Conservation (phyloP, 257 asterid genomes). For the Cynanchum wilfordii region DNA sequence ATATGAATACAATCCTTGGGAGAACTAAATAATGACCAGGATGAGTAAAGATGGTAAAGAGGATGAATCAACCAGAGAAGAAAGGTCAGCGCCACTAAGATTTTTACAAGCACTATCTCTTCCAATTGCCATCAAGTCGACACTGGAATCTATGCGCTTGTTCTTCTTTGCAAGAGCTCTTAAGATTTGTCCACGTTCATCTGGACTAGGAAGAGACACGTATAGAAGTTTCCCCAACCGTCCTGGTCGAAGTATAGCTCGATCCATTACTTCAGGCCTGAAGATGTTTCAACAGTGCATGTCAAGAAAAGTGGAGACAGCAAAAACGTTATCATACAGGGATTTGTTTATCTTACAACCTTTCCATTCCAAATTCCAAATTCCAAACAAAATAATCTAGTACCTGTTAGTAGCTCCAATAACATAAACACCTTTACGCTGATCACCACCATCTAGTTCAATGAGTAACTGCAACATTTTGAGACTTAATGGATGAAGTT, state of each 20-base stretch:
- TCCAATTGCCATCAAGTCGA: conserved; percentile 70
- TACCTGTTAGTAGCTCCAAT: conserved; percentile 96
- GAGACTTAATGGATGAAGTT: neutral
- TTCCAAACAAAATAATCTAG: neutral
- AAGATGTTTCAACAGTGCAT: conserved; percentile 13
- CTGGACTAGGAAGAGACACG: conserved; percentile 79
- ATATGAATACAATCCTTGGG: neutral
- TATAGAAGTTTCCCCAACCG: conserved; percentile 70
- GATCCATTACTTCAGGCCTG: conserved; percentile 88
- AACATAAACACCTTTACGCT: conserved; percentile 64
- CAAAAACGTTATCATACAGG: neutral
- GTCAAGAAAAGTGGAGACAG: conserved; percentile 4
- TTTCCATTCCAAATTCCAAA: neutral
- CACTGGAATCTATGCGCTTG: conserved; percentile 47
- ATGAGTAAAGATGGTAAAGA: conserved; percentile 2
- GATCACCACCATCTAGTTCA: conserved; percentile 85
- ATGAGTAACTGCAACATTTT: conserved; percentile 55
- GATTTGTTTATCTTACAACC: neutral
- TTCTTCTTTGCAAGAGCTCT: conserved; percentile 54
- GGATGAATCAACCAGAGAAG: conserved; percentile 48
- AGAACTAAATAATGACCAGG: neutral
- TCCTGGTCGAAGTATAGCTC: conserved; percentile 78
- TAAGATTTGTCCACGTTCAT: conserved; percentile 78
- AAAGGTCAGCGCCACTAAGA: conserved; percentile 84
- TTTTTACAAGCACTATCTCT: conserved; percentile 49